Conservation (phyloP, 2,329 filamentous ascomycete genomes). For the Arthrobotrys entomopaga region DNA sequence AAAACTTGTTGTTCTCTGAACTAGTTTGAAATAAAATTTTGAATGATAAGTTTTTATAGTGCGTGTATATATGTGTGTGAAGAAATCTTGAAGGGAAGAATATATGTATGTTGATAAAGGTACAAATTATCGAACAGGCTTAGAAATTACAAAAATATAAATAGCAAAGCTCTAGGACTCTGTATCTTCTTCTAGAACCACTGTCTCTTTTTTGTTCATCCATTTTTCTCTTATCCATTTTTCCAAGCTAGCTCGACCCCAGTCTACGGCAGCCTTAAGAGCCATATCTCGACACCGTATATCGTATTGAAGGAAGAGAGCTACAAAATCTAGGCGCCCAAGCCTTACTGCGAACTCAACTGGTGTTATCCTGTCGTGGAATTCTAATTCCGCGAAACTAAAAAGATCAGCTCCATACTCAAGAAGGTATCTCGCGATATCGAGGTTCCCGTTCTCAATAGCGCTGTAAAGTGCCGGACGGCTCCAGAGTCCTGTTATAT, state of each 20-base stretch:
- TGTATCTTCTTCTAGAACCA: too few species aligned
- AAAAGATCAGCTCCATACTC: conserved; percentile 7
- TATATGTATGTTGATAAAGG: too few species aligned
- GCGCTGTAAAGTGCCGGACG: conserved; percentile 10
- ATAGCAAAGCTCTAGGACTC: too few species aligned
- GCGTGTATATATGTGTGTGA: too few species aligned
- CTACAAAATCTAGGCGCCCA: conserved; percentile 10
- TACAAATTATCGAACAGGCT: too few species aligned
- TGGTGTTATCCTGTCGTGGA: not conserved
- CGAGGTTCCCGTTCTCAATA: conserved; percentile 12
- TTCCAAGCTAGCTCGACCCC: not conserved
- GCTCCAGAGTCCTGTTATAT: too few species aligned
- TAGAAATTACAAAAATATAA: too few species aligned
- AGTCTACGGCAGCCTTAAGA: not conserved
- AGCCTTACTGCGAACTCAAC: conserved; percentile 15
- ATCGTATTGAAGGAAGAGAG: conserved; percentile 17
- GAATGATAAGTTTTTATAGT: too few species aligned
- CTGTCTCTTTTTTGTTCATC: not conserved
- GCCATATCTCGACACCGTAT: conserved; percentile 1
- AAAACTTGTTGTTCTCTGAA: too few species aligned
- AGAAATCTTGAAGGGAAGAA: too few species aligned
- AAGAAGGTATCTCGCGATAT: conserved; percentile 20
- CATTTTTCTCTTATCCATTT: conserved; percentile 1
- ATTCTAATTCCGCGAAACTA: not conserved
- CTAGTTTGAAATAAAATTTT: too few species aligned